Evolutionary conservation across 345 rosid genomes (phyloP).

Genomic region (Odontarrhena argentea): DNA sequence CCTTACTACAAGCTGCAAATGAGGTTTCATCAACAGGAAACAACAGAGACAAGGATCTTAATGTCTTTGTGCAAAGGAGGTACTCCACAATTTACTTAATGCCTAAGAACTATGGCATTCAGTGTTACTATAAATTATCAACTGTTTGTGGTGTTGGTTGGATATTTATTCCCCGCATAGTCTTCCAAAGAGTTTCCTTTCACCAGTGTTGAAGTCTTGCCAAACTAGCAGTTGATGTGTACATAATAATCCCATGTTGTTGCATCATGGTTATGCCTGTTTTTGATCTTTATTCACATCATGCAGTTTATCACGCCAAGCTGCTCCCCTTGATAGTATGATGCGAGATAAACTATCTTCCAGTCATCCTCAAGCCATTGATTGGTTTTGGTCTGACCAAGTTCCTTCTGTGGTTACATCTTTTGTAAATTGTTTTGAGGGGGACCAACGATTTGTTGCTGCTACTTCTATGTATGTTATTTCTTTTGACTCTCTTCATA

Average conservation of each 20-base stretch:
- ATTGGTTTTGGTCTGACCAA: constrained; percentile 85
- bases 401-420: constrained; percentile 62
- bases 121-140: constrained; percentile 26
- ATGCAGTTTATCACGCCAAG: constrained; percentile 73
- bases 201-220: constrained; percentile 8
- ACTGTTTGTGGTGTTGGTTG: constrained; percentile 9
- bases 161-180: constrained; percentile 2
- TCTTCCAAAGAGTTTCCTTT: constrained; percentile 14
- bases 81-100: constrained; percentile 35
- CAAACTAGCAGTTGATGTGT: not conserved
- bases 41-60: constrained; percentile 70
- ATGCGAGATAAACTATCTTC: constrained; percentile 80
- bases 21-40: constrained; percentile 81
- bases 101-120: constrained; percentile 26
- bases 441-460: constrained; percentile 59
- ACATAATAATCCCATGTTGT: not conserved
- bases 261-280: constrained; percentile 16
- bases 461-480: constrained; percentile 61
- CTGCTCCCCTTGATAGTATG: constrained; percentile 78
- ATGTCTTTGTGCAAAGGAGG: constrained; percentile 85
- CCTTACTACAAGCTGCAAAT: constrained; percentile 83
- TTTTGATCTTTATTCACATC: constrained; percentile 28
- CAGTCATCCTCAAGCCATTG: constrained; percentile 72
- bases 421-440: constrained; percentile 68
- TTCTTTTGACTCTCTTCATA: constrained; percentile 26